Conservation (phyloP, 352 stramenopile species). For the Globisporangium nunn region DNA sequence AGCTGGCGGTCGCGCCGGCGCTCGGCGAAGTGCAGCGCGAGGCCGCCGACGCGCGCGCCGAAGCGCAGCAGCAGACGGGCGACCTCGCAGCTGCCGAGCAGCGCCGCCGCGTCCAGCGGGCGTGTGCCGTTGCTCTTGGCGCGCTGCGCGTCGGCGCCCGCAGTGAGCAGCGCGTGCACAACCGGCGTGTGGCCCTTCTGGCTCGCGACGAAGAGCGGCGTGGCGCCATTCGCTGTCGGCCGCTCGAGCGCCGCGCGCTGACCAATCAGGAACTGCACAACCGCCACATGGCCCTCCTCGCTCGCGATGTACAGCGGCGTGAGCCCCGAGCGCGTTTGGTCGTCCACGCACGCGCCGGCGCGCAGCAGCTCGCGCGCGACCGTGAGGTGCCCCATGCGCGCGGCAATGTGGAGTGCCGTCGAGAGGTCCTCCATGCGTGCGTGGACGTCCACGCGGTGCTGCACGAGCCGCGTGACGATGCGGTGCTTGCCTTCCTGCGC, state of each 20-base stretch:
- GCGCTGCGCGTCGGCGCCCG: conserved; percentile 41
- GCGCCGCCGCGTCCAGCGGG: conserved; percentile 59
- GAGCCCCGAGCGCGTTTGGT: conserved; percentile 72
- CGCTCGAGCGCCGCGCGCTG: conserved; percentile 22
- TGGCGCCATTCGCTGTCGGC: conserved; percentile 57
- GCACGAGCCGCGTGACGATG: conserved; percentile 52
- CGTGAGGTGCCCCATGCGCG: conserved; percentile 62
- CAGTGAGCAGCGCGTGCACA: conserved; percentile 44
- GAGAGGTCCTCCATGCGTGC: conserved; percentile 72
- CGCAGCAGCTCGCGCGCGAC: conserved; percentile 45
- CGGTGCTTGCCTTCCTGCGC: conserved; percentile 66
- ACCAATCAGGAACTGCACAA: conserved; percentile 57
- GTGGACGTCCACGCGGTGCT: conserved; percentile 41
- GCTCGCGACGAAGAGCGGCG: conserved; percentile 68
- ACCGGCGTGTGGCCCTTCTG: conserved; percentile 57
- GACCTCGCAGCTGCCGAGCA: conserved; percentile 57
- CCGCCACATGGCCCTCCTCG: conserved; percentile 63
- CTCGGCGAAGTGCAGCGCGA: conserved; percentile 74
- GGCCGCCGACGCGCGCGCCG: conserved; percentile 49
- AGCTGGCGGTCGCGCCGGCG: conserved; percentile 49
- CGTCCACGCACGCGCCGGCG: conserved; percentile 48
- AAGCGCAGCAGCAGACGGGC: conserved; percentile 56
- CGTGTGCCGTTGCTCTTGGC: conserved; percentile 70
- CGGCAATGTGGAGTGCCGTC: conserved; percentile 72
- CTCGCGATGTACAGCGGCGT: conserved; percentile 79